A percentile compares a stretch with the other conserved stretches of the same genome.
These are phyloP conservation scores for Chernovozyma aurita DNA, from an alignment of 1,139 yeast species.

Conservation along the genomic window DNA sequence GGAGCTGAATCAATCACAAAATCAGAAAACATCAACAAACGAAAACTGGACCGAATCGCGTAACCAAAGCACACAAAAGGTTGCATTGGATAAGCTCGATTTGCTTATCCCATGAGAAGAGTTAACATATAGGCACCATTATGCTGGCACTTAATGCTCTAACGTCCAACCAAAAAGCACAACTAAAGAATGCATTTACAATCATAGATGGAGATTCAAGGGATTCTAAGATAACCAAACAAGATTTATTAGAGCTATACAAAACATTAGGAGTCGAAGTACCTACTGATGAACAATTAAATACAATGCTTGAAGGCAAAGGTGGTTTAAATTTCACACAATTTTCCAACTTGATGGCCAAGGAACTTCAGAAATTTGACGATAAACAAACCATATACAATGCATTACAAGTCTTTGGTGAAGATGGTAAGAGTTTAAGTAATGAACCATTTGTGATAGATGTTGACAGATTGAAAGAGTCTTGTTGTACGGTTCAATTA, in stretches of 20 bases:
- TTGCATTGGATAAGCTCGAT: no score
- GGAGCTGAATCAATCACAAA: no score
- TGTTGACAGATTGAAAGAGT: slow-evolving; percentile 45
- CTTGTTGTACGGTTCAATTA: slow-evolving; percentile 42
- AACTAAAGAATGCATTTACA: slow-evolving; percentile 46
- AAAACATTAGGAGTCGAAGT: slow-evolving; percentile 42
- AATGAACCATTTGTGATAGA: slow-evolving; percentile 37
- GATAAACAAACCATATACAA: slow-evolving; percentile 54
- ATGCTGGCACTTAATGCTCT: slow-evolving; percentile 36
- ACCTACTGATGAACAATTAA: slow-evolving; percentile 41
- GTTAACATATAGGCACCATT: background rate
- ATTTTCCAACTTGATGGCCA: slow-evolving; percentile 66
- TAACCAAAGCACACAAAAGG: no score
- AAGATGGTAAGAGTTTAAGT: slow-evolving; percentile 21
- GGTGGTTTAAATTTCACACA: slow-evolving; percentile 62
- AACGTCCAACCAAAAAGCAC: slow-evolving; percentile 38
- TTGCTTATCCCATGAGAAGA: no score
- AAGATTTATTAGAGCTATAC: slow-evolving; percentile 58
- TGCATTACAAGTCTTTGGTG: slow-evolving; percentile 61
- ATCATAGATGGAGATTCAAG: slow-evolving; percentile 79
- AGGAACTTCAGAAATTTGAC: slow-evolving; percentile 53
- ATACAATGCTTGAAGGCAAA: slow-evolving; percentile 41
- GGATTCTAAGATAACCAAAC: slow-evolving; percentile 59
- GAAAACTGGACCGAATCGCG: no score
- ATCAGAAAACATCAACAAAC: no score